These are phyloP conservation scores for Purshia tridentata DNA, from an alignment of 306 rosid species.

Conservation along the genomic window DNA sequence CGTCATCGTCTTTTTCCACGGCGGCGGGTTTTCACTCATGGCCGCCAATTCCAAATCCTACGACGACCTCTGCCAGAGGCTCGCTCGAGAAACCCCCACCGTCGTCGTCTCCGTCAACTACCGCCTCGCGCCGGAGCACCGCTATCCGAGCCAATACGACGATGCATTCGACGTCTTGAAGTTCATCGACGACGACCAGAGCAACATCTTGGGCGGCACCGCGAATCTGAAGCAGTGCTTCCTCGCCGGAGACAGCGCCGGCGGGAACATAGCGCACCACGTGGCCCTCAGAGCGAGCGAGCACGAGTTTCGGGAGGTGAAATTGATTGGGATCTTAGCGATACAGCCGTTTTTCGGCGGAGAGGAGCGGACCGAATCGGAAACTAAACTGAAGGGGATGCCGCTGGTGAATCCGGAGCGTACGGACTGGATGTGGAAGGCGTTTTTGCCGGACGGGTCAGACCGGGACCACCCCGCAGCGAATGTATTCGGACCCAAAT, in stretches of 20 bases:
- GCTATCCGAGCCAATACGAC: conserved; percentile 29
- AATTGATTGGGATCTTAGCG: conserved; percentile 13
- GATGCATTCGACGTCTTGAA: conserved; percentile 35
- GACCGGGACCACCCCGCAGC: conserved; percentile 24
- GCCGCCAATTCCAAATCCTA: conserved; percentile 8
- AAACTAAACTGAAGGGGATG: background rate
- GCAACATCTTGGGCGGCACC: background rate
- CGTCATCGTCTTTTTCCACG: conserved; percentile 26
- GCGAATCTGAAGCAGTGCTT: conserved; percentile 25
- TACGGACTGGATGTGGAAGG: conserved; percentile 34
- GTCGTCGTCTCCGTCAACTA: conserved; percentile 37
- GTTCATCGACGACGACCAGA: conserved; percentile 13
- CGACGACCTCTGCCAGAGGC: conserved; percentile 16
- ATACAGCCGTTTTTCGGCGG: conserved; percentile 41
- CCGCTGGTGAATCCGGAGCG: background rate
- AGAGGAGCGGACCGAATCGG: conserved; percentile 36
- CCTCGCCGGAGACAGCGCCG: conserved; percentile 36
- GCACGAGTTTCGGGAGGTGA: conserved; percentile 6
- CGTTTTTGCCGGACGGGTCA: conserved; percentile 27
- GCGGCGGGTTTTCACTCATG: conserved; percentile 25
- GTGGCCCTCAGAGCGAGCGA: conserved; percentile 18
- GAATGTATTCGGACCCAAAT: conserved; percentile 30
- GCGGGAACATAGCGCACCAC: conserved; percentile 42
- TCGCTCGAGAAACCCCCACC: conserved; percentile 21
- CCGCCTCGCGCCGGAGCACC: conserved; percentile 32